Evolutionary conservation across 345 rosid genomes (phyloP), one percentile per base, ranked within the genome.

Genomic region (Eucalyptus decipiens): DNA sequence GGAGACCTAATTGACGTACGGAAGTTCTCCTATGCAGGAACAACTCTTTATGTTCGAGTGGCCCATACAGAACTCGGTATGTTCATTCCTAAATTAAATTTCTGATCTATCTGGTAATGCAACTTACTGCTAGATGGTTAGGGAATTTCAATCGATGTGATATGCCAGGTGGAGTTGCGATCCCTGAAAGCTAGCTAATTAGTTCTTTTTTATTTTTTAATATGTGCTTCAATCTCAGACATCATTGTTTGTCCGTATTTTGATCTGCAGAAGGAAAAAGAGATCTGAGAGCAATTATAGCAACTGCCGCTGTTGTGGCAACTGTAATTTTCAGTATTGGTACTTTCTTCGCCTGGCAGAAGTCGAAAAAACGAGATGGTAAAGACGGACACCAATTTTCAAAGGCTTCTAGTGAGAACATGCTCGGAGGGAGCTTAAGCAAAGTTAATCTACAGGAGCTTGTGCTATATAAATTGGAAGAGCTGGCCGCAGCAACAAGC

Each of bases 401-500:
- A 45, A 40, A 85, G 26, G 34, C 87, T 34, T 19, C 81, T 72
- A 72, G 40, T 30, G 80, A 42, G 17, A 10, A 81, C 40, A 21
- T 19, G 32, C 50, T 45, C 15, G 86, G 49, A 8, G 62, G 85
- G 83, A 58, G 69, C 48, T 37, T 90, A 43, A 89, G 58, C 49
- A 80, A n/a, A 10, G 62, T 45, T 4, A 51, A 88, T 85, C 87
- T 90, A 58, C 92, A 88, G 88, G 92, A 92, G 23, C 86, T 90
- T 14, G 90, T 86, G 34, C 72, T 93, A 17, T 87, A 93, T 87
- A 91, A 90, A 85, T 92, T 94, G 87, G 92, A 89, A 62, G 91
- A 89, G 58, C 90, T 93, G 56, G 90, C 91, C 88, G 85, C 90
- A 51, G 92, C 93, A 91, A 92, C 95, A 30, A 85, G 24, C 19